Percentiles rank a stretch among this genome's conserved stretches.
Evolutionary conservation across 2,329 filamentous ascomycete species (phyloP).

Genomic region (Aspergillus fructus): DNA sequence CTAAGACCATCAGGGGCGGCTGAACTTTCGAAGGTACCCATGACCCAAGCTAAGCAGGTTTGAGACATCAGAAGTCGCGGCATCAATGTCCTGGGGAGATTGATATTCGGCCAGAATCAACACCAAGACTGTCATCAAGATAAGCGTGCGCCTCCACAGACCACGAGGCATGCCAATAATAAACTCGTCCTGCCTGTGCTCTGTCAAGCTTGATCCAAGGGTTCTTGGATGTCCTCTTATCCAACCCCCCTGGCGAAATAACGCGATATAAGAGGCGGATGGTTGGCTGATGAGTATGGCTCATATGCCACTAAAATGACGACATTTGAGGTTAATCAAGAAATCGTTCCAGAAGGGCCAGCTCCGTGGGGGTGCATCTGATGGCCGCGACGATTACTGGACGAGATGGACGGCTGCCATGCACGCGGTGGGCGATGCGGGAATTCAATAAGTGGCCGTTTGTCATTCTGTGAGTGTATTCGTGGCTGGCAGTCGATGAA

Average conservation of each 20-base stretch:
- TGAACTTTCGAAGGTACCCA: not conserved
- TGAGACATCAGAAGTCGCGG: not conserved
- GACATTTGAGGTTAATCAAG: constrained; percentile 1
- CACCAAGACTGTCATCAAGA: not conserved
- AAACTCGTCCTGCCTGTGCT: not conserved
- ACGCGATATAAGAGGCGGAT: not conserved
- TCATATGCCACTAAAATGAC: constrained; percentile 12
- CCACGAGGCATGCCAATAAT: constrained; percentile 4
- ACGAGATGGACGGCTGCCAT: not conserved
- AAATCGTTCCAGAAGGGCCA: not conserved
- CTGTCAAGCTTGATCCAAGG: constrained; percentile 1
- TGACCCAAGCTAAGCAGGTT: not conserved
- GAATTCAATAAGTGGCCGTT: not conserved
- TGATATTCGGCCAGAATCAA: not conserved
- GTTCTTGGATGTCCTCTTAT: constrained; percentile 2
- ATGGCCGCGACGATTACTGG: not conserved
- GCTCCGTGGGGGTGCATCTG: not conserved
- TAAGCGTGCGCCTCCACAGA: constrained; percentile 1
- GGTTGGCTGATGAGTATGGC: constrained; percentile 3
- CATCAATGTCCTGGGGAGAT: not conserved
- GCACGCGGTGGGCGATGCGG: not conserved
- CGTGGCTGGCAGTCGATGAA: not conserved
- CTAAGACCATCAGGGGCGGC: not conserved
- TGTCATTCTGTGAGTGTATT: not conserved
- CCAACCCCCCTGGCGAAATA: not conserved